These are phyloP conservation scores for Ensete glaucum DNA, from an alignment of 176 grass and related monocot genomes.

Conservation along the genomic window DNA sequence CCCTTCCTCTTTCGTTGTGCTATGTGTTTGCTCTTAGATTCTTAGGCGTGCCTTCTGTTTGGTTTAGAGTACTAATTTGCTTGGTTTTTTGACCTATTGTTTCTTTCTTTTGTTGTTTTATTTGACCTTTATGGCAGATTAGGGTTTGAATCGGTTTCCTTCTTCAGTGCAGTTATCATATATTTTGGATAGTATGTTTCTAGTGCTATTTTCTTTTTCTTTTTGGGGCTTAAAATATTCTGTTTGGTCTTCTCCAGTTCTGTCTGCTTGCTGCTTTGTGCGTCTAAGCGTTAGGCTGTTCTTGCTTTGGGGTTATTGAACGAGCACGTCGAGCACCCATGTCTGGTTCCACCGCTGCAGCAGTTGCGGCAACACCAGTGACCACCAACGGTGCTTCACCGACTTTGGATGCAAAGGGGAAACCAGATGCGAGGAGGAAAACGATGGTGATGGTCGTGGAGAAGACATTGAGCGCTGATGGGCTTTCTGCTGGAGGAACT, in stretches of 20 bases:
- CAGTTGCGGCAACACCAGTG: background rate
- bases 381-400: background rate
- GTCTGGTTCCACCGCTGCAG: background rate
- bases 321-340: background rate
- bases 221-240: background rate
- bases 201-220: background rate
- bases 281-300: background rate
- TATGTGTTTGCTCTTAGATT: background rate
- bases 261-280: background rate
- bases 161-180: background rate
- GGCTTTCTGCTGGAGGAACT: background rate
- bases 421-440: constrained; percentile 7
- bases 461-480: background rate
- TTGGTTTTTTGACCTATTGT: background rate
- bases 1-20: background rate
- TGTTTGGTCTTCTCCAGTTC: background rate
- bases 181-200: background rate
- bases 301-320: background rate
- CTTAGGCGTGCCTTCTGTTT: background rate
- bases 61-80: background rate
- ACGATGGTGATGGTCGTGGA: background rate
- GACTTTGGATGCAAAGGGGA: background rate
- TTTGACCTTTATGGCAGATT: background rate
- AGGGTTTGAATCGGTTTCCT: background rate
- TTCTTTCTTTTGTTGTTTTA: background rate